Percentiles rank a stretch among this genome's conserved stretches.
Conservation (phyloP, 352 stramenopile genomes). For the Pythium vanterpoolii region DNA sequence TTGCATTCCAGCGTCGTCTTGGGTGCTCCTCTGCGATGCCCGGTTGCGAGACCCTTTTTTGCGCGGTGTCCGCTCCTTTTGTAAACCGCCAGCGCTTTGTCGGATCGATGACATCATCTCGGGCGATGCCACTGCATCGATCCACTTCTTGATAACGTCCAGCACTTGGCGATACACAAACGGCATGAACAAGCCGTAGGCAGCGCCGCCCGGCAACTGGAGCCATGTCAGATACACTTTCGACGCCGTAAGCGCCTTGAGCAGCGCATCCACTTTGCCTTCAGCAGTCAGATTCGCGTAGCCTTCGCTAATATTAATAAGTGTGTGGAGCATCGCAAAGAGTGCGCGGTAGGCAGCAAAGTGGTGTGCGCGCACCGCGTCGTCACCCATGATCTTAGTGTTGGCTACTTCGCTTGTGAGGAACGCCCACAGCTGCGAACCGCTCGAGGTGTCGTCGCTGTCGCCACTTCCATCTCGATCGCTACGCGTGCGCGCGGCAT, state of each 20-base stretch:
- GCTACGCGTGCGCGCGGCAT: slow-evolving; percentile 9
- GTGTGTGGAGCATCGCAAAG: slow-evolving; percentile 51
- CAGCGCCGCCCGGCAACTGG: slow-evolving; percentile 71
- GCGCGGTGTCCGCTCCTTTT: slow-evolving; percentile 13
- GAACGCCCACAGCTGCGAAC: slow-evolving; percentile 49
- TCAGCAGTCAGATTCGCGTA: slow-evolving; percentile 37
- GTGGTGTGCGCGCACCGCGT: slow-evolving; percentile 29
- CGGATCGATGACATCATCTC: slow-evolving; percentile 17
- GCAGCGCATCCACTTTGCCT: slow-evolving; percentile 38
- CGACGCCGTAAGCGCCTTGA: slow-evolving; percentile 61
- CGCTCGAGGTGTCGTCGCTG: slow-evolving; percentile 2
- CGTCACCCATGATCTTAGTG: slow-evolving; percentile 28
- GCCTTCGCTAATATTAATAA: slow-evolving; percentile 57
- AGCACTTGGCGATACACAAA: slow-evolving; percentile 83
- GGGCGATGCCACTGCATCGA: slow-evolving; percentile 24
- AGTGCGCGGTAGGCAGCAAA: slow-evolving; percentile 60
- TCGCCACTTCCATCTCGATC: neutral
- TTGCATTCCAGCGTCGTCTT: slow-evolving; percentile 27
- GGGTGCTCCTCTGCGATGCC: slow-evolving; percentile 6
- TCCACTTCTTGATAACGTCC: slow-evolving; percentile 79
- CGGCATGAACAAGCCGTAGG: slow-evolving; percentile 83
- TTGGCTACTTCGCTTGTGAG: slow-evolving; percentile 30
- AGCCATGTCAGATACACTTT: slow-evolving; percentile 82
- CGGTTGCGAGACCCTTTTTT: slow-evolving; percentile 11
- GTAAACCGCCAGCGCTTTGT: neutral